Evolutionary conservation across 2,329 filamentous ascomycete genomes (phyloP).

Genomic region (Exophiala alcalophila): DNA sequence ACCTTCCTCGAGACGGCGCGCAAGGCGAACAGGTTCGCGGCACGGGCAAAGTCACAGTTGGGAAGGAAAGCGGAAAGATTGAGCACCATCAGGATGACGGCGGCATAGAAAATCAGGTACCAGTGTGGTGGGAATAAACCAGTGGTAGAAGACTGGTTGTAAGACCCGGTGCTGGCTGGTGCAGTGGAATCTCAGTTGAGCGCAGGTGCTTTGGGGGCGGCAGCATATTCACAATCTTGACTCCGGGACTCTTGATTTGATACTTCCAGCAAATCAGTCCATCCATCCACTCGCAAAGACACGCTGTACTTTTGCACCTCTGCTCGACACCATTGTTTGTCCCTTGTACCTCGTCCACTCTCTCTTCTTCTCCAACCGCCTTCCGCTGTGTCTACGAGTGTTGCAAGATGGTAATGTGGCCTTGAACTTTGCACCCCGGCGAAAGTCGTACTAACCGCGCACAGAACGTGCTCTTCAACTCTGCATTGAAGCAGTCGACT

Average conservation of each 20-base stretch:
- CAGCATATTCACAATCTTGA: neutral
- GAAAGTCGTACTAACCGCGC: neutral
- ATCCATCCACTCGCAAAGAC: constrained; percentile 15
- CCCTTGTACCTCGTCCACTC: neutral
- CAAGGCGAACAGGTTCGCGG: too few species aligned
- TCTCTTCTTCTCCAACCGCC: neutral
- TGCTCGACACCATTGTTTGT: constrained; percentile 1
- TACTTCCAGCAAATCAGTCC: too few species aligned
- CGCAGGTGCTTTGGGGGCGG: too few species aligned
- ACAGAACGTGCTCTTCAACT: constrained; percentile 81
- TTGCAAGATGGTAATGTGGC: constrained; percentile 18
- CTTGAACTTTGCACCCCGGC: neutral
- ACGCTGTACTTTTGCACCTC: constrained; percentile 17
- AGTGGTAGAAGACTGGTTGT: too few species aligned
- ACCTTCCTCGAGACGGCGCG: too few species aligned
- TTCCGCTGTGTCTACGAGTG: too few species aligned
- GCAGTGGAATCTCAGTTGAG: too few species aligned
- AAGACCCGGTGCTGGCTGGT: neutral
- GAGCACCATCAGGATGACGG: too few species aligned
- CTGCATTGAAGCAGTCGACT: constrained; percentile 78
- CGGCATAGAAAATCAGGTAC: too few species aligned
- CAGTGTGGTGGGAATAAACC: too few species aligned
- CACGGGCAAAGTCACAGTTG: too few species aligned
- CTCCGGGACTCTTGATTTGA: neutral
- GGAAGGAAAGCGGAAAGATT: too few species aligned